These are phyloP conservation scores for Mucor velutinosus DNA, from an alignment of 371 early-diverging fungal species.

Conservation along the genomic window DNA sequence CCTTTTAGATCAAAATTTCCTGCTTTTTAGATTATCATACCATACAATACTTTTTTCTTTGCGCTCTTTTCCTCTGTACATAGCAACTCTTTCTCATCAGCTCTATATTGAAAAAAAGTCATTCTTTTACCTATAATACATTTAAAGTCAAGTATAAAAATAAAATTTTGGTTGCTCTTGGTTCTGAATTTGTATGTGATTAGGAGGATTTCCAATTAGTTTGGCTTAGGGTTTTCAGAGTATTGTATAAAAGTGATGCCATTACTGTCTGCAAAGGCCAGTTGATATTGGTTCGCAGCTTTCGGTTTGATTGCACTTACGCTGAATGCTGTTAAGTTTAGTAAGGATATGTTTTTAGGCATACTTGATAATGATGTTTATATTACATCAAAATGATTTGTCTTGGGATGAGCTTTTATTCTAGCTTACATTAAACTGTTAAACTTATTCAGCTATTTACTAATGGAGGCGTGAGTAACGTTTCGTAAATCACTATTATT, in stretches of 20 bases:
- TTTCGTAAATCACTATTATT: neutral
- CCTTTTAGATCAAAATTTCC: conserved; percentile 47
- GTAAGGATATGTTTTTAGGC: neutral
- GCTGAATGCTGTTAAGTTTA: neutral
- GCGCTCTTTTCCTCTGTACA: neutral
- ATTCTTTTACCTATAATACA: neutral
- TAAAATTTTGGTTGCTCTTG: neutral
- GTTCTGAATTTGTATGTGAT: neutral
- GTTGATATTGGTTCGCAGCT: neutral
- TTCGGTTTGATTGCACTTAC: neutral
- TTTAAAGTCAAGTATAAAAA: neutral
- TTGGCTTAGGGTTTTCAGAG: neutral
- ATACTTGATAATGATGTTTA: neutral
- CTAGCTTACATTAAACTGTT: neutral
- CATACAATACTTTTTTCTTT: neutral
- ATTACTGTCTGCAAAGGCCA: neutral
- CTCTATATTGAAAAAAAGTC: neutral
- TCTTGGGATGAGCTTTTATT: neutral
- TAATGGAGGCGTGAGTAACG: neutral
- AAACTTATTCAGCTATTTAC: neutral
- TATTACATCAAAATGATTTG: neutral
- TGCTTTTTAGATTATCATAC: conserved; percentile 32
- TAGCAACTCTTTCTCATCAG: neutral
- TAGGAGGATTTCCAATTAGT: neutral
- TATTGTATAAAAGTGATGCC: neutral